Percentiles rank a stretch among this genome's conserved stretches.
Conservation (phyloP, 2,329 filamentous ascomycete species). For the Phyllosticta capitalensis region DNA sequence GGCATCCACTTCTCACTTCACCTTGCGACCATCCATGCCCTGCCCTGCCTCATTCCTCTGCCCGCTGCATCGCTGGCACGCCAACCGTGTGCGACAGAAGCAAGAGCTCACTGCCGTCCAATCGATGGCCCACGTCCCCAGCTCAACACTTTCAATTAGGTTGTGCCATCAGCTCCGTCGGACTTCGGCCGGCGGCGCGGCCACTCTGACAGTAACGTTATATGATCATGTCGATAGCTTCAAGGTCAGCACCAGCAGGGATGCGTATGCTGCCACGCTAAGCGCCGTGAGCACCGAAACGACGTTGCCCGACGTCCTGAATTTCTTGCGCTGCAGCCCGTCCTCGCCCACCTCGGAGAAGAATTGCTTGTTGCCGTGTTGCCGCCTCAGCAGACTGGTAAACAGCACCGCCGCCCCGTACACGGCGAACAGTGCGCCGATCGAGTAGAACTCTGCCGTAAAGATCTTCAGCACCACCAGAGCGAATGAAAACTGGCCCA, state of each 20-base stretch:
- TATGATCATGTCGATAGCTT: constrained; percentile 21
- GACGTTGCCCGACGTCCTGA: constrained; percentile 57
- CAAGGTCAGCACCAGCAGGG: constrained; percentile 50
- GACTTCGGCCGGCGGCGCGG: neutral
- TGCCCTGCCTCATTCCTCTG: neutral
- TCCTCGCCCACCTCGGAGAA: constrained; percentile 58
- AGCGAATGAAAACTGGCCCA: constrained; percentile 91
- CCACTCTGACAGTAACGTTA: too few relatives aligned
- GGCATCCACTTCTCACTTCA: neutral
- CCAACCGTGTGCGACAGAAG: neutral
- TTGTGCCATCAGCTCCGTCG: neutral
- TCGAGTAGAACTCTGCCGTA: constrained; percentile 90
- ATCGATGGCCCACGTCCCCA: neutral
- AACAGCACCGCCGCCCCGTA: constrained; percentile 80
- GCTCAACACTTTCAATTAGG: neutral
- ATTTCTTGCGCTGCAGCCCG: constrained; percentile 51
- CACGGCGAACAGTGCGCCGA: constrained; percentile 89
- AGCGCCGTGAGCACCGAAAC: constrained; percentile 53
- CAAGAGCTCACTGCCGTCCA: neutral
- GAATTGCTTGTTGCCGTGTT: constrained; percentile 90
- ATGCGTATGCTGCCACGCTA: constrained; percentile 53
- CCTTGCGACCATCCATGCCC: neutral
- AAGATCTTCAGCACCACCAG: constrained; percentile 95
- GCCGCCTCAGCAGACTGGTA: constrained; percentile 74
- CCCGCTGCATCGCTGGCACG: neutral